Base-by-base conservation (phyloP, 176 grass and related monocot species). In the Oryza nivara region DNA sequence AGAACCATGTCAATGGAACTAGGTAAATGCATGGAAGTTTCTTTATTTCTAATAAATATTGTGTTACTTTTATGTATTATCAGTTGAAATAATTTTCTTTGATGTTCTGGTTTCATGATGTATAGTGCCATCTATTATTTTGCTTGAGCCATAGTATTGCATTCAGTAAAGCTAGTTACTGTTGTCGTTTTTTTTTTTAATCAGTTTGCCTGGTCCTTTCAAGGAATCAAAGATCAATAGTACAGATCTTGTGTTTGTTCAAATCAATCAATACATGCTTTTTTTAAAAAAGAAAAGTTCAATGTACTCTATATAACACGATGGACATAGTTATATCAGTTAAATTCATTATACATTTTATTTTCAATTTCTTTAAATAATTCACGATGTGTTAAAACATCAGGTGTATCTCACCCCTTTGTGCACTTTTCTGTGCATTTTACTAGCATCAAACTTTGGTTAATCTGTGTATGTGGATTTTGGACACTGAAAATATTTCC, bases 1-100 rank as follows among this genome's bases (percentile, higher is more conserved):
- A 89, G 52, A 80, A 77, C 89, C 22, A 98, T 95, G 89, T 85
- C 91, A 72, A 91, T 95, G 89, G 95, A 98, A 82, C 95, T 98
- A 74, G 89, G 92, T 90, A 79, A 86, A 87, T 87, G 61, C 61
- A 87, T 93, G 58, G 35, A 83, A 67, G 44, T 64, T 73, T 77
- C 14, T 19, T 75, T 74, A 49, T 49, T 71, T 61, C 6, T 73
- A 36, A n/a, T 70, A 70, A 17, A 54, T 12, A 66, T 49, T 40
- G 7, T 70, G 66, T 54, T 70, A 3, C 43, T 68, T 68, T 51
- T 70, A 70, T 36, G 15, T 51, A 8, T 7, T 54, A 87, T 58
- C 34, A 68, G 15, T 45, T 80, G 44, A 44, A 51, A 67, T 67
- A 20, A 65, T 58, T 86, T 86, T 79, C 43, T 65, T 49, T 78